Evolutionary conservation across 2,329 filamentous ascomycete species (phyloP), one percentile per base, ranked within the genome.

Genomic region (Cladosporium velox): DNA sequence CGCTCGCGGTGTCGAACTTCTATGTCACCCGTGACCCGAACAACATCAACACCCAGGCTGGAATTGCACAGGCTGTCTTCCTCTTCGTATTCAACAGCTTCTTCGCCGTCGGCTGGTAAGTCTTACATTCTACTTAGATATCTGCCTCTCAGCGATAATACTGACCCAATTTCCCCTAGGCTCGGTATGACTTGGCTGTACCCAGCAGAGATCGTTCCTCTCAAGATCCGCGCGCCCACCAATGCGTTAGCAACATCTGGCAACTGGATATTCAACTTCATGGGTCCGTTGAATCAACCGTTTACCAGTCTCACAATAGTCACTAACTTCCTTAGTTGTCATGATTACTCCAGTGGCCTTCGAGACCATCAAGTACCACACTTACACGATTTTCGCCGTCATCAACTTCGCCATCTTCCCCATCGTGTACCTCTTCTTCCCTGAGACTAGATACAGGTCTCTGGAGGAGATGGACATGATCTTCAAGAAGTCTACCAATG

Each of bases 391-490:
- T 70, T 90, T 90, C 72, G 87, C 88, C 14, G 82, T 87, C 54
- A 87, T 90, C 78, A 89, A 89, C 74, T 82, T 84, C 69, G 79
- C 84, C 70, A 87, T 88, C 74, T 81, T 87, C 0, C 86, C 86
- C 0, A 71, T 67, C 54, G 70, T 74, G 18, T 77, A 76, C 67
- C 73, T 74, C 52, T 73, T 88, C 79, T 73, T 72, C 47, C 87
- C 87, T 0, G 88, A 90, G 76, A 90, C 88, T 7, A 85, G 85
- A 0, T 87, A 86, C 72, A 82, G 87, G 47, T 86, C 84, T 1
- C 82, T 90, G n/a, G 87, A 90, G 75, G 87, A 90, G 73, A 89
- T 90, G 84, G 87, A 90, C 71, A 77, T 77, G 70, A 88, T 89
- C 72, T 70, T 73, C 35, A 72, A 73, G 64, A 63, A 74, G 51